These are phyloP conservation scores for Metarhizium sp. DNA, from an alignment of 2,329 filamentous ascomycete genomes.

Conservation along the genomic window DNA sequence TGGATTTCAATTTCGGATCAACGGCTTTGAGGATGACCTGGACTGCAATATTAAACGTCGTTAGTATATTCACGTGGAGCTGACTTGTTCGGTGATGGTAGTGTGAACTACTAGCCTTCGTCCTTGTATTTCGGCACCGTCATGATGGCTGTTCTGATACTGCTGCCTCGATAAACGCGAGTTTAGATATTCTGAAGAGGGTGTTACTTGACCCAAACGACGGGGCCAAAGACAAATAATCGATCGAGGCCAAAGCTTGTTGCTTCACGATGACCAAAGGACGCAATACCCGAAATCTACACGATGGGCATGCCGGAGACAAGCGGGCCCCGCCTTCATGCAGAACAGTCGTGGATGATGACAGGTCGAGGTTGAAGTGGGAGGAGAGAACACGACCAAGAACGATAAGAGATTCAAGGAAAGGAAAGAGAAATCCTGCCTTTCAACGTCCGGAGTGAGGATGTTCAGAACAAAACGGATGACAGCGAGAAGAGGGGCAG, in stretches of 20 bases:
- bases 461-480: background rate
- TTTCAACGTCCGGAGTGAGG: background rate
- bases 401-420: background rate
- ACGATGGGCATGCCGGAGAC: conserved; percentile 1
- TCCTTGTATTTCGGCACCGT: conserved; percentile 2
- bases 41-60: conserved; percentile 11
- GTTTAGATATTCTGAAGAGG: background rate
- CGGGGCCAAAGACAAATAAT: background rate
- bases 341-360: background rate
- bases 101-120: conserved; percentile 5
- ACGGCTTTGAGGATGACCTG: conserved; percentile 20
- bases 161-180: background rate
- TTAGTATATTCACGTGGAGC: background rate
- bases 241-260: background rate
- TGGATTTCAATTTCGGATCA: conserved; percentile 11
- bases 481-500: conserved; percentile 1
- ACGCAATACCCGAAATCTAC: background rate
- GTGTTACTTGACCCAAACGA: background rate
- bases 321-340: background rate
- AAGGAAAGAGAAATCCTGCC: background rate
- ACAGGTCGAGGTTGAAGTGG: background rate
- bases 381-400: background rate
- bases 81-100: background rate
- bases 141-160: background rate
- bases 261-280: background rate